Base-by-base conservation (phyloP, 352 stramenopile species). In the Pelagophyceae sp. region DNA sequence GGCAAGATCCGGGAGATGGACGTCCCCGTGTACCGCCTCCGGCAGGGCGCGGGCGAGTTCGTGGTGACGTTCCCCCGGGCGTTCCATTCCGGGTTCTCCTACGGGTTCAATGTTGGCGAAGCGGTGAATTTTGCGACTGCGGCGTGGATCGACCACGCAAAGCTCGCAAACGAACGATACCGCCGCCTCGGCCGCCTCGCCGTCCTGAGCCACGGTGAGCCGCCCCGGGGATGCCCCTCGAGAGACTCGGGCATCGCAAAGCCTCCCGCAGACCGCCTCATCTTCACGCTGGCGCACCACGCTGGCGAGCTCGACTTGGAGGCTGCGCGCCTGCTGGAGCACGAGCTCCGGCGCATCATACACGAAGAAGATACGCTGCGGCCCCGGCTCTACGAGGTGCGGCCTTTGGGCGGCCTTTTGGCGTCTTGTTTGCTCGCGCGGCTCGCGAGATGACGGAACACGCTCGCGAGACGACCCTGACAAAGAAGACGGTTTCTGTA, bases 1-100 rank as follows among this genome's bases (percentile, higher is more conserved):
- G 78, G 86, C n/a, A 72, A 92, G 29, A 78, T 95, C n/a, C 82
- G 88, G 64, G 80, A 87, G 72, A 90, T 92, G 31, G 90, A 90
- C 65, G 93, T 99, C 0, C 90, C 90, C 1, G 94, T 99, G 60
- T 98, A 95, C 77, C 92, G 95, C 29, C 85, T 96, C 0, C 90
- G 92, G 17, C 96, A 99, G 79, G 78, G 94, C n/a, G 85, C 94
- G 5, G 97, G 97, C 75, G 93, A 98, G 82, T 99, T 98, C 82
- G 92, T 99, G 38, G 92, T 99, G 25, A 99, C 96, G 0, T 99
- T 99, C 79, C 96, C 96, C 64, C 94, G 93, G 1, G 90, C 95
- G 0, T 99, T 98, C 80, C 96, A 99, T 81, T 90, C 89, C 51
- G 96, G 96, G 17, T 99, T 99, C 77, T 98, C 95, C 82, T 92